Percentiles rank a stretch among this genome's conserved stretches.
These are phyloP conservation scores for Neurospora sp. DNA, from an alignment of 495 filamentous ascomycete genomes.

Conservation along the genomic window DNA sequence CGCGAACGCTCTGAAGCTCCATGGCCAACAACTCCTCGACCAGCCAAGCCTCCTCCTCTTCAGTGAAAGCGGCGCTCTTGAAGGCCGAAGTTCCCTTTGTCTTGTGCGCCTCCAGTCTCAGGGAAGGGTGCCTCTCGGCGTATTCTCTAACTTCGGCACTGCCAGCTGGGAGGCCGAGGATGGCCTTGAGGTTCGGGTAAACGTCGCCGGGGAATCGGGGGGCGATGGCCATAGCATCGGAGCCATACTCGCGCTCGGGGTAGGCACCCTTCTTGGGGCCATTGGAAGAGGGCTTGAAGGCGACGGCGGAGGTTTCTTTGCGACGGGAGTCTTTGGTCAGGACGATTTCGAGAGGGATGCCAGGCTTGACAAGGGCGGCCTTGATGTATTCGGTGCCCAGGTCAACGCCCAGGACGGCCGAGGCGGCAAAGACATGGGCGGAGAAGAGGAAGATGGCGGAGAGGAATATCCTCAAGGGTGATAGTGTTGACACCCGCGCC, in stretches of 20 bases:
- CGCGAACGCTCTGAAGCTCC: conserved; percentile 81
- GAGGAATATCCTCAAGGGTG: conserved; percentile 34
- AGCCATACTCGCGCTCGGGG: conserved; percentile 86
- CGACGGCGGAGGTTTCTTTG: conserved; percentile 85
- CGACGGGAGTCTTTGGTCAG: conserved; percentile 97
- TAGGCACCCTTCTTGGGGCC: conserved; percentile 49
- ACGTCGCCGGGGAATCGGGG: conserved; percentile 86
- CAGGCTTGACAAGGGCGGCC: conserved; percentile 91
- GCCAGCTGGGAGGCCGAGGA: conserved; percentile 62
- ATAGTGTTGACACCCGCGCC: conserved; percentile 26
- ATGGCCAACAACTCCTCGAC: conserved; percentile 95
- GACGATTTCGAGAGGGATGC: conserved; percentile 96
- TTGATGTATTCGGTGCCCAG: conserved; percentile 97
- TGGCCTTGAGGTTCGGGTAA: conserved; percentile 82
- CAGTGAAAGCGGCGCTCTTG: conserved; percentile 57
- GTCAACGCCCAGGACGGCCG: conserved; percentile 84
- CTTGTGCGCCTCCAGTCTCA: conserved; percentile 44
- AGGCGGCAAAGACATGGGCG: conserved; percentile 39
- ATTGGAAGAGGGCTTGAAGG: conserved; percentile 74
- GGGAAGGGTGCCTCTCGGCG: conserved; percentile 57
- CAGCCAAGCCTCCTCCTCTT: conserved; percentile 60
- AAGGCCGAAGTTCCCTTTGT: conserved; percentile 65
- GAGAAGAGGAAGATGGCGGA: conserved; percentile 39
- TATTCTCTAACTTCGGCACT: conserved; percentile 58
- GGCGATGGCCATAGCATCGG: conserved; percentile 77